Evolutionary conservation across 306 rosid genomes (phyloP), one percentile per base, ranked within the genome.

Genomic region (Rosa chinensis): DNA sequence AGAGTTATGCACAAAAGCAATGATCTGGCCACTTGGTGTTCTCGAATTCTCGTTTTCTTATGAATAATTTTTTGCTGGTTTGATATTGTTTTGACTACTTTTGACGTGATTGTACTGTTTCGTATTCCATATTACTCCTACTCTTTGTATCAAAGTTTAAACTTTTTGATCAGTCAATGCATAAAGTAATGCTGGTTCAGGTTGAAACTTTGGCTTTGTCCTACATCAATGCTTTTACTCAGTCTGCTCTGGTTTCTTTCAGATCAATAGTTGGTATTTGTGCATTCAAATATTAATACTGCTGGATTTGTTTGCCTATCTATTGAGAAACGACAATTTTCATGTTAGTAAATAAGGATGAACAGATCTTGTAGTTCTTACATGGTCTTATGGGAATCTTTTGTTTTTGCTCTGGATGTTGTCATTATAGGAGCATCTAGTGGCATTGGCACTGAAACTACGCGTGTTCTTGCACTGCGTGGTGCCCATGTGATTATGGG

Each of bases 401-500:
- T 4, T 64, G 35, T 50, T 39, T 32, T 87, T 72, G 21, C 44
- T 79, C 18, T 72, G 82, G 72, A 39, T 78, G 78, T 78, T 66
- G 43, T 67, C 8, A 37, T 83, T 55, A 78, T 86, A 92, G 99
- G 99, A 82, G 89, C 95, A 62, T 87, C 93, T 10, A 85, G 91
- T 84, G 99, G 99, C 7, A 94, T 91, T 81, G 97, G 97, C 21
- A 82, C 75, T 28, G 99, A 94, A 86, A 91, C 97, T 23, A 45
- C 93, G 3, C 81, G 97, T 40, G 97, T 92, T 81, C 97, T 94
- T 61, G 98, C 97, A 35, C 66, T 91, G 87, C 95, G 89, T 45
- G 98, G 98, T 56, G 96, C 84, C 53, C 98, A 86, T 66, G 99
- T 95, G 61, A 76, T 94, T 32, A 92, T 91, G 95, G 97, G 77